Conservation (phyloP, 2,329 filamentous ascomycete species). For the Alternaria panax region DNA sequence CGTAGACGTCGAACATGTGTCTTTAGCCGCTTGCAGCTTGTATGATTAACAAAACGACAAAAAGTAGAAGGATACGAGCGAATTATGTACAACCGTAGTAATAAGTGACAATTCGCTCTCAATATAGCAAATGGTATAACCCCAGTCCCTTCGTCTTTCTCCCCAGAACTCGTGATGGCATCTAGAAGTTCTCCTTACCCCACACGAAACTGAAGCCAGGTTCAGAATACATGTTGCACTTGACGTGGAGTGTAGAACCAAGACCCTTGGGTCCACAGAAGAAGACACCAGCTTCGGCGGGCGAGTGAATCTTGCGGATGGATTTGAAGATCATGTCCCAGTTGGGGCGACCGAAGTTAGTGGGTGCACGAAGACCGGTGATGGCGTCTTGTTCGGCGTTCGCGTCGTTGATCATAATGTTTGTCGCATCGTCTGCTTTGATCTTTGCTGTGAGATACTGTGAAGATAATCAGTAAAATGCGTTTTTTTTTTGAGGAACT, state of each 20-base stretch:
- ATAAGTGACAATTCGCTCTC: constrained; percentile 20
- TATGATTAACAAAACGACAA: background rate
- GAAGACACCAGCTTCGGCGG: constrained; percentile 59
- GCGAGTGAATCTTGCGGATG: constrained; percentile 72
- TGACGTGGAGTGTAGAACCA: constrained; percentile 78
- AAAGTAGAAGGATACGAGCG: constrained; percentile 7
- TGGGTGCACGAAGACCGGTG: constrained; percentile 80
- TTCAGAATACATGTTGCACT: constrained; percentile 88
- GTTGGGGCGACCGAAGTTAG: constrained; percentile 85
- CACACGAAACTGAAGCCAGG: constrained; percentile 74
- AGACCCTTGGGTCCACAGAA: constrained; percentile 86
- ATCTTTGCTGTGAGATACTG: constrained; percentile 85
- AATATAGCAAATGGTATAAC: constrained; percentile 21
- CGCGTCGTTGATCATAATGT: constrained; percentile 92
- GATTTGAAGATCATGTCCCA: constrained; percentile 91
- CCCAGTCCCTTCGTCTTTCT: constrained; percentile 1
- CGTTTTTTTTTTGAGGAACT: background rate
- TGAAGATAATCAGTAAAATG: constrained; percentile 22
- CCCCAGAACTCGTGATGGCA: background rate
- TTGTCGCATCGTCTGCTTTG: constrained; percentile 83
- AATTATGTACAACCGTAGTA: constrained; percentile 28
- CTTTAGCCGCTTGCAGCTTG: constrained; percentile 16
- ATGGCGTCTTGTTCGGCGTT: constrained; percentile 85
- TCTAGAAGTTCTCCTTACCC: constrained; percentile 74
- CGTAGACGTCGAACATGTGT: constrained; percentile 4